A percentile compares a stretch with the other conserved stretches of the same genome.
Conservation (phyloP, 1,139 yeast genomes). For the Zygoascus hellenicus region DNA sequence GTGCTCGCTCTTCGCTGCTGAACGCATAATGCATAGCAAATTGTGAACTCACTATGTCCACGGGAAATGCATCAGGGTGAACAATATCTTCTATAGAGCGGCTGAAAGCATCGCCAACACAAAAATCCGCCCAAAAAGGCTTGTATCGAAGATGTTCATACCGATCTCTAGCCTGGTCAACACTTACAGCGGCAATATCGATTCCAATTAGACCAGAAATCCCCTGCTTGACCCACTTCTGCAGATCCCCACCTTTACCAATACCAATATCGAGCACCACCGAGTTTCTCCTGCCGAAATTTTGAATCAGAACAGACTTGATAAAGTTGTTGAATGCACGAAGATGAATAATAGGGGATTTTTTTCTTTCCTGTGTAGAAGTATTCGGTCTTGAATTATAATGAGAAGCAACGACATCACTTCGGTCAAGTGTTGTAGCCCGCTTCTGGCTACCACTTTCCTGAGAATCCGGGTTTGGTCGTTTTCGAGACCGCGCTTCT, state of each 20-base stretch:
- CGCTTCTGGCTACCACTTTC: conserved; percentile 14
- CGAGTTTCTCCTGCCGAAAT: conserved; percentile 45
- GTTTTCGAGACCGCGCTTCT: conserved; percentile 19
- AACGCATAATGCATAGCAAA: conserved; percentile 94
- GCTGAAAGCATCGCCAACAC: conserved; percentile 89
- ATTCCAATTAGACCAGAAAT: conserved; percentile 79
- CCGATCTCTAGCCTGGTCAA: conserved; percentile 76
- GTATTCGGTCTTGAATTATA: conserved; percentile 82
- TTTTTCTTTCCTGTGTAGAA: conserved; percentile 56
- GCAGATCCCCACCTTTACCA: conserved; percentile 96
- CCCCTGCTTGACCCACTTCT: conserved; percentile 75
- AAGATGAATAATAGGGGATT: conserved; percentile 79
- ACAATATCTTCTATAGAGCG: conserved; percentile 65
- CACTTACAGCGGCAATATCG: conserved; percentile 85
- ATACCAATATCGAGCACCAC: conserved; percentile 83
- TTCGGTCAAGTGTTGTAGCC: conserved; percentile 22
- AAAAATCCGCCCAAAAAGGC: conserved; percentile 64
- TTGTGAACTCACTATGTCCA: conserved; percentile 83
- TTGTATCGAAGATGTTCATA: conserved; percentile 51
- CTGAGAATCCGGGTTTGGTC: conserved; percentile 17
- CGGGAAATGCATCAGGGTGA: conserved; percentile 68
- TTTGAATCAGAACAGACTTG: conserved; percentile 77
- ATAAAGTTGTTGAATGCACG: conserved; percentile 89
- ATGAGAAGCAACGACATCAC: conserved; percentile 62
- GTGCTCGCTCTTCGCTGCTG: conserved; percentile 74